Percentiles rank a stretch among this genome's conserved stretches.
Evolutionary conservation across 2,329 filamentous ascomycete species (phyloP).

Genomic region (Fusarium bulbicola): DNA sequence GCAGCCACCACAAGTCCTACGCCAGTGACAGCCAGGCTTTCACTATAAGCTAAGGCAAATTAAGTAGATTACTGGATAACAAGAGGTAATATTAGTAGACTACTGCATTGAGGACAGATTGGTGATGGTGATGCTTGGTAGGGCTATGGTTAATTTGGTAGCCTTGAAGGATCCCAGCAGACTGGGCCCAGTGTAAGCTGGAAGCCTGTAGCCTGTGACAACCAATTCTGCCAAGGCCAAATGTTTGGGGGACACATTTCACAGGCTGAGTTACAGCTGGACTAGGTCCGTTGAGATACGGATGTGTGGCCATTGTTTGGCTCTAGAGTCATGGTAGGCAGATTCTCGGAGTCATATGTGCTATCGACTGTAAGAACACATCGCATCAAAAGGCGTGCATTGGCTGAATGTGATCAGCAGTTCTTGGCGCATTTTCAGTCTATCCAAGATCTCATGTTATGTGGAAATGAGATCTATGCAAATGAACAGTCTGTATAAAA

Average conservation of each 20-base stretch:
- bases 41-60: not conserved
- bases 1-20: constrained; percentile 29
- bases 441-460: not conserved
- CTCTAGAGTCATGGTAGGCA: not conserved
- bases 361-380: not conserved
- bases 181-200: not conserved
- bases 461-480: not conserved
- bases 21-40: constrained; percentile 9
- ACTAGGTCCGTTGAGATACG: not conserved
- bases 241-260: too few species aligned
- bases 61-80: not conserved
- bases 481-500: not conserved
- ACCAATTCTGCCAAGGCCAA: too few species aligned
- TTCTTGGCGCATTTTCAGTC: too few species aligned
- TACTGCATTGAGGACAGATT: not conserved
- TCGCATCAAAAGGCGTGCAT: not conserved
- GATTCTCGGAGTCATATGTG: not conserved
- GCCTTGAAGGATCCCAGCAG: not conserved
- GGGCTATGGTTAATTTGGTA: not conserved
- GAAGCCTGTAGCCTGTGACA: not conserved
- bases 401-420: rapidly evolving
- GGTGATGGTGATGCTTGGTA: not conserved
- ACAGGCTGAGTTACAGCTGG: not conserved
- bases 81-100: not conserved
- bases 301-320: not conserved